A percentile compares a stretch with the other conserved stretches of the same genome.
phyloP scores from a whole-genome alignment of 1,284 basidiomycete genomes.

The Schizophyllum amplum region DNA sequence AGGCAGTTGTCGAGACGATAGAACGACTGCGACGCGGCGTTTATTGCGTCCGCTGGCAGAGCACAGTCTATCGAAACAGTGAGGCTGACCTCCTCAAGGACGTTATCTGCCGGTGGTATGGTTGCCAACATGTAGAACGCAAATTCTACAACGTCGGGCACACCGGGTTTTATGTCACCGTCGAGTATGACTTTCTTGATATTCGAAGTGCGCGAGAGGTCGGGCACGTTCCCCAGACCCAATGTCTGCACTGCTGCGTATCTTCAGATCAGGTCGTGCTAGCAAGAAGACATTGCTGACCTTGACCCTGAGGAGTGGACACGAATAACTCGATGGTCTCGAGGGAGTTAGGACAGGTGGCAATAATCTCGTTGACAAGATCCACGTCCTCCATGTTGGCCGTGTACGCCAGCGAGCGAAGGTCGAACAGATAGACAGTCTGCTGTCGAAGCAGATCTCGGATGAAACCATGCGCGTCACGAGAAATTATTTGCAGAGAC shows the following conservation, averaged over 20 bases:
- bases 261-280: no score
- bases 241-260: no score
- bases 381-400: neutral
- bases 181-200: neutral
- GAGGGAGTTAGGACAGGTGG: neutral
- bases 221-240: neutral
- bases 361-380: neutral
- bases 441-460: neutral
- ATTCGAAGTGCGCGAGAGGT: neutral
- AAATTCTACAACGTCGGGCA: neutral
- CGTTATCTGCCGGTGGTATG: neutral
- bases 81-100: neutral
- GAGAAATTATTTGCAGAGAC: neutral
- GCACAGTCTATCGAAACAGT: neutral
- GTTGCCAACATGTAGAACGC: neutral
- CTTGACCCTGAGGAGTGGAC: neutral
- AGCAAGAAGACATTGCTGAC: no score
- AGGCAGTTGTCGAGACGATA: neutral
- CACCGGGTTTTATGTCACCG: neutral
- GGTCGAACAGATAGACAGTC: neutral
- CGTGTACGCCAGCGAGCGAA: neutral
- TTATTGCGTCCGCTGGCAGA: neutral
- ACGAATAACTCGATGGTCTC: neutral
- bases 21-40: no score
- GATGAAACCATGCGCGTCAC: neutral